Conservation (phyloP, 208 protist species). For the Crithidia expoeki region DNA sequence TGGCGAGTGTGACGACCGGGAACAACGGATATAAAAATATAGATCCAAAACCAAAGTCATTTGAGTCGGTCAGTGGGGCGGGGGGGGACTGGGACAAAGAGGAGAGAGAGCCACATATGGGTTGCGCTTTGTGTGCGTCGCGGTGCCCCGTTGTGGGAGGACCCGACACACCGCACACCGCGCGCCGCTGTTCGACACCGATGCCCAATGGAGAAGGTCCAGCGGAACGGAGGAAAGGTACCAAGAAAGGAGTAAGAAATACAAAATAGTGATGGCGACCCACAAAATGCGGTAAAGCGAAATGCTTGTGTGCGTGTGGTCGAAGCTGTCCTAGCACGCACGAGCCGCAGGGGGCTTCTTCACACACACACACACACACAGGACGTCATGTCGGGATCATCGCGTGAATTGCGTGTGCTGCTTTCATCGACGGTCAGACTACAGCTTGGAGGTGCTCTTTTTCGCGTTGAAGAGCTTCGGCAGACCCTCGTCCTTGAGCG, state of each 20-base stretch:
- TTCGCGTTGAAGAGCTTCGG: slow-evolving; percentile 42
- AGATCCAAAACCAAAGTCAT: not conserved
- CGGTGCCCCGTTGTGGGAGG: not conserved
- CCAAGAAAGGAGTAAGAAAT: not conserved
- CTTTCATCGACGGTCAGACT: not conserved
- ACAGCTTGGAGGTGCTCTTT: slow-evolving; percentile 30
- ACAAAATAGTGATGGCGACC: not conserved
- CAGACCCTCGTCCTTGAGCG: slow-evolving; percentile 66
- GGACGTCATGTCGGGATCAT: too few relatives aligned
- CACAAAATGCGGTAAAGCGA: not conserved
- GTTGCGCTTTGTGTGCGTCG: not conserved
- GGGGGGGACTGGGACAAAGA: not conserved
- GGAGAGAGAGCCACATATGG: too few relatives aligned
- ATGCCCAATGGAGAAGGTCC: not conserved
- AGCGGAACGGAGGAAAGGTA: not conserved
- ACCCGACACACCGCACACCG: not conserved
- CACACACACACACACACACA: too few relatives aligned
- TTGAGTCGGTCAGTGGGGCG: slow-evolving; percentile 4
- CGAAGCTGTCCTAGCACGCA: too few relatives aligned
- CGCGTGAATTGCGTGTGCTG: too few relatives aligned
- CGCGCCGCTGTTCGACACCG: not conserved
- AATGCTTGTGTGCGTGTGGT: too few relatives aligned
- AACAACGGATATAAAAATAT: not conserved
- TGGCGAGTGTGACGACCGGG: not conserved
- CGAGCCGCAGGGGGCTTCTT: too few relatives aligned